Evolutionary conservation across 768 basidiomycete genomes (phyloP), one percentile per base, ranked within the genome.

Genomic region (Podaxis sp.): DNA sequence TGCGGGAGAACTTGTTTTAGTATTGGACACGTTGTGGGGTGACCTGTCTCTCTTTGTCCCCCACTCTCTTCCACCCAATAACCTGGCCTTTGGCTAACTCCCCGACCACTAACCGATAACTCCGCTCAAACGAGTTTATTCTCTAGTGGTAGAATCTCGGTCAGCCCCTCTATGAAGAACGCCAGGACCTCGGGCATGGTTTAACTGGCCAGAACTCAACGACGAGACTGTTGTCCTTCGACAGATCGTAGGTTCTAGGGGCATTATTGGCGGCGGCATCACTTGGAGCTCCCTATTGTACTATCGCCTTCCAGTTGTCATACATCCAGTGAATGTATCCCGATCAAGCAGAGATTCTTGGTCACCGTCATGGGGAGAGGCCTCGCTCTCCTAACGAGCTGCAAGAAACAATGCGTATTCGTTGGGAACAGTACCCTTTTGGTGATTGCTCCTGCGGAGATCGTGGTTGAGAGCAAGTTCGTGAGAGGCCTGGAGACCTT

Each of bases 231-330:
- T 93, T 4, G 80, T 90, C 28, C 84, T 97, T 7, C 88, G 87
- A 0, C 79, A 83, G 59, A 94, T 98, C 61, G 96, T 96, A 0
- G 96, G 95, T 0, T 92, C 91, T 26, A 95, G 95, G 5, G 97
- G 95, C 69, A 86, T 96, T 73, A 77, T 86, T 24, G 91, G 90
- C 28, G 89, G 90, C 9, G 79, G 83, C 30, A 83, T 96, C 52
- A 6, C 28, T 30, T 4, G 28, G 28, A 30, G 90, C 93, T 0
- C 84, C 89, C n/a, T 95, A 88, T 75, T 92, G 90, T 71, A 93
- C 88, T 3, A 88, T 85, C 1, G 86, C 87, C 11, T 63, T 30
- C 28, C 28, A 30, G 28, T 46, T 36, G 42, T 28, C 19, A 15
- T 56, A 12, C 44, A 46, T 70, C n/a, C 69, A 83, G 33, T 72